These are phyloP conservation scores for Jatropha multifida DNA, from an alignment of 441 rosid genomes.

Conservation along the genomic window DNA sequence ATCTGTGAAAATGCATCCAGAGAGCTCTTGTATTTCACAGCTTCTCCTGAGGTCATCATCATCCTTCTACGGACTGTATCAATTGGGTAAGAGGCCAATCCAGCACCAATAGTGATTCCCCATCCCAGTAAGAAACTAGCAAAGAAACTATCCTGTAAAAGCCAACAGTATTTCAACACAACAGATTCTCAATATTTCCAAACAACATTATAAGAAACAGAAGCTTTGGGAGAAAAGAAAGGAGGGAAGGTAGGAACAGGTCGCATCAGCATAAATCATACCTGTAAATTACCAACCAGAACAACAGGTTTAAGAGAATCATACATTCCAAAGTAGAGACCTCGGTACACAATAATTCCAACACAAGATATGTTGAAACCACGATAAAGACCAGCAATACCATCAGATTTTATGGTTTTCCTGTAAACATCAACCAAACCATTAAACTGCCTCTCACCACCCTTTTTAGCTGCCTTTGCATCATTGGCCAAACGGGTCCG, in stretches of 20 bases:
- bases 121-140: constrained; percentile 93
- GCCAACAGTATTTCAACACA: neutral
- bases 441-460: constrained; percentile 91
- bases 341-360: constrained; percentile 83
- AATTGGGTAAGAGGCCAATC: constrained; percentile 85
- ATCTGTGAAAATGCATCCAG: constrained; percentile 73
- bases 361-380: constrained; percentile 86
- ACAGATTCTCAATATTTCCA: neutral
- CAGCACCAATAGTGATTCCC: constrained; percentile 90
- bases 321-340: constrained; percentile 91
- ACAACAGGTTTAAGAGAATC: constrained; percentile 94
- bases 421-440: constrained; percentile 83
- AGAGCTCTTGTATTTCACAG: constrained; percentile 87
- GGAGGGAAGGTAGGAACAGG: neutral
- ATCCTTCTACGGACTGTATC: constrained; percentile 93
- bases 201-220: neutral
- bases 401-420: constrained; percentile 80
- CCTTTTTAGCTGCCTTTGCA: constrained; percentile 78
- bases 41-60: constrained; percentile 99
- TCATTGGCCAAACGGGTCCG: constrained; percentile 94
- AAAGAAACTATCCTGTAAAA: constrained; percentile 75
- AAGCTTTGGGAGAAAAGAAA: neutral
- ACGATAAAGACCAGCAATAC: constrained; percentile 87
- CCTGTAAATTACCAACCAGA: constrained; percentile 68
- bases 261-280: constrained; percentile 19